Percentiles rank a stretch among this genome's conserved stretches.
phyloP scores from a whole-genome alignment of 2,329 filamentous ascomycete genomes.

The Pseudogymnoascus sp. region DNA sequence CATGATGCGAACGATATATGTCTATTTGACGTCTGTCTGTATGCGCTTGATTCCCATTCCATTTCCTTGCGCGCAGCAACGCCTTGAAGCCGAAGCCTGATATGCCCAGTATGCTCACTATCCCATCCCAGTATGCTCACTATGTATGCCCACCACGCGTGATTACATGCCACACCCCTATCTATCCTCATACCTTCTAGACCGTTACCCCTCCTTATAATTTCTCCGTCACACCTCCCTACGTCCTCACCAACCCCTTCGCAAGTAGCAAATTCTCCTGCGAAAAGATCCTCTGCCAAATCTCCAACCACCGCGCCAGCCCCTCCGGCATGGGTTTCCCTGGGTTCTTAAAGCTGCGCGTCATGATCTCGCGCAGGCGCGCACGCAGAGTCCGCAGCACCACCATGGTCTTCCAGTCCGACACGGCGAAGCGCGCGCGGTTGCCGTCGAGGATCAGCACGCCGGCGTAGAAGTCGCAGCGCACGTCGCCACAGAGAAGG shows the following conservation, averaged over 20 bases:
- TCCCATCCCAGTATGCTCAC: conserved; percentile 4
- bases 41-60: background rate
- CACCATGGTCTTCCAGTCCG: conserved; percentile 85
- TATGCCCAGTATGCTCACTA: conserved; percentile 3
- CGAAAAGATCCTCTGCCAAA: conserved; percentile 65
- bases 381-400: conserved; percentile 75
- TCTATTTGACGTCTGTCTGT: background rate
- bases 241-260: conserved; percentile 1
- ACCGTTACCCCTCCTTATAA: background rate
- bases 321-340: conserved; percentile 56
- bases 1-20: background rate
- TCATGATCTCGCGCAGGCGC: conserved; percentile 68
- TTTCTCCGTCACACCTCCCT: background rate
- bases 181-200: background rate
- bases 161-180: background rate
- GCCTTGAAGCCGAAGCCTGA: conserved; percentile 1
- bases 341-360: conserved; percentile 60
- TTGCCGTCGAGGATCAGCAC: conserved; percentile 84
- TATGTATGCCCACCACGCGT: background rate
- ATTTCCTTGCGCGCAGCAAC: background rate
- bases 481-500: conserved; percentile 79
- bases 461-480: conserved; percentile 81
- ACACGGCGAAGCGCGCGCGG: conserved; percentile 71
- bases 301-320: conserved; percentile 65
- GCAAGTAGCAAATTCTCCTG: conserved; percentile 19